phyloP scores from a whole-genome alignment of 2,329 filamentous ascomycete species.

The Teratosphaeria gauchensis region DNA sequence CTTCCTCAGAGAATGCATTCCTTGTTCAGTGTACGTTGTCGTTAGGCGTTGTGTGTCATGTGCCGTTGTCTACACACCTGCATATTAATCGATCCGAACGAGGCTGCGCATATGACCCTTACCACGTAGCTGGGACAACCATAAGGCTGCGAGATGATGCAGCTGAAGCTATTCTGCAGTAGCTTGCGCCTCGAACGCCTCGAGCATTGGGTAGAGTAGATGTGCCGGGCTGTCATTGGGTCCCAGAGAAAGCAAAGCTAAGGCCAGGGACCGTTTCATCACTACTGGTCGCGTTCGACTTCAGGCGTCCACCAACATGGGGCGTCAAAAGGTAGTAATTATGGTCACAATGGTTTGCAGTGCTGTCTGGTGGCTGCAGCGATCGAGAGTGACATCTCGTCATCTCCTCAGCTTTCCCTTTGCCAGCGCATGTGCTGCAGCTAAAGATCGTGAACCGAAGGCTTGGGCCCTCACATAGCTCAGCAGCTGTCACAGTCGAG shows the following conservation, averaged over 20 bases:
- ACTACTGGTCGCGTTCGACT: constrained; percentile 5
- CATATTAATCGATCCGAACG: neutral
- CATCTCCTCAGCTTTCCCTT: neutral
- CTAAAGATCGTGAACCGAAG: neutral
- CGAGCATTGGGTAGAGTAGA: constrained; percentile 4
- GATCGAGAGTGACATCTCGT: neutral
- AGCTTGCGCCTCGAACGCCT: constrained; percentile 5
- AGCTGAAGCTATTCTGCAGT: constrained; percentile 2
- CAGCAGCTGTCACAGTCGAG: neutral
- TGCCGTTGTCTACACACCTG: neutral
- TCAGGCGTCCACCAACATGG: constrained; percentile 6
- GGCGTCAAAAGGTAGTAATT: neutral
- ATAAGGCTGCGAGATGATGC: neutral
- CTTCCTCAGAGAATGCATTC: no score
- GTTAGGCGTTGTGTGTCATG: neutral
- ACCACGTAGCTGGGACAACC: neutral
- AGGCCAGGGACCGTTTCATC: constrained; percentile 5
- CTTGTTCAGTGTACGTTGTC: neutral
- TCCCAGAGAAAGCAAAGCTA: constrained; percentile 4
- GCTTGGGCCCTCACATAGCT: neutral
- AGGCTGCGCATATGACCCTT: neutral
- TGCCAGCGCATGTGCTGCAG: constrained; percentile 7
- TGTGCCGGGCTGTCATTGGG: constrained; percentile 1
- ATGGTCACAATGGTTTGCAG: neutral
- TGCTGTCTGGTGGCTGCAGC: neutral